Conservation (phyloP, 192 early-diverging fungal species). For the Hyaloraphidium curvatum region DNA sequence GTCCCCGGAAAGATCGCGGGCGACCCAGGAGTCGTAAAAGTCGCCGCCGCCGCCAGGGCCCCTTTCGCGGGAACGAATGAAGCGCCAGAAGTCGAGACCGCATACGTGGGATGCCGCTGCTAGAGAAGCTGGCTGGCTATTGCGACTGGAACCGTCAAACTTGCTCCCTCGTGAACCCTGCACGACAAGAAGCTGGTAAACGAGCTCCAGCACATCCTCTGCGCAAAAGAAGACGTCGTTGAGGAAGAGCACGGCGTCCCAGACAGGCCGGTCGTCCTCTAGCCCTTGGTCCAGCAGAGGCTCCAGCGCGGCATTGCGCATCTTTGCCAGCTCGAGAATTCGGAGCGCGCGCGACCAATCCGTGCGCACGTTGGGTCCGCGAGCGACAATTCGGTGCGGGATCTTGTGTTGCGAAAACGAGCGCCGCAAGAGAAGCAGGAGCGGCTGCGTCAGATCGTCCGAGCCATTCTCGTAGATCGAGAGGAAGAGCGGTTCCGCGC, state of each 20-base stretch:
- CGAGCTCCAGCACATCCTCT: neutral
- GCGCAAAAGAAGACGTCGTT: neutral
- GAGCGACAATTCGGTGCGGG: constrained; percentile 10
- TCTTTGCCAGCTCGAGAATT: constrained; percentile 22
- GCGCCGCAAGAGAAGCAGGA: constrained; percentile 9
- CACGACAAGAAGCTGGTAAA: neutral
- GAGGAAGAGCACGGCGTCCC: neutral
- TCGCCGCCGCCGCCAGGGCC: too few relatives aligned
- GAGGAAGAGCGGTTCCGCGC: constrained; percentile 12
- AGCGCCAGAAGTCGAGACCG: too few relatives aligned
- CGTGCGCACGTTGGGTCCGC: constrained; percentile 5
- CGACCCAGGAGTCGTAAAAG: constrained; percentile 29
- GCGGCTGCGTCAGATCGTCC: constrained; percentile 14
- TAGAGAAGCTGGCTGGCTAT: too few relatives aligned
- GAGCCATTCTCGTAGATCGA: constrained; percentile 28
- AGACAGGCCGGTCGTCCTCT: too few relatives aligned
- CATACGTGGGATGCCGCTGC: too few relatives aligned
- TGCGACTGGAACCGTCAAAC: too few relatives aligned
- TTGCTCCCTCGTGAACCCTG: too few relatives aligned
- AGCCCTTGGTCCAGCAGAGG: constrained; percentile 10
- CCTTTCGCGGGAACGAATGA: too few relatives aligned
- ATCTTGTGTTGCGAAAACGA: constrained; percentile 10
- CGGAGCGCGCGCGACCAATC: constrained; percentile 11
- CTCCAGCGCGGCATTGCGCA: constrained; percentile 22
- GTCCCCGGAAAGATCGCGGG: constrained; percentile 26